Percentiles rank a stretch among this genome's conserved stretches.
Conservation (phyloP, 2,329 filamentous ascomycete species). For the Plenodomus tracheiphilus region DNA sequence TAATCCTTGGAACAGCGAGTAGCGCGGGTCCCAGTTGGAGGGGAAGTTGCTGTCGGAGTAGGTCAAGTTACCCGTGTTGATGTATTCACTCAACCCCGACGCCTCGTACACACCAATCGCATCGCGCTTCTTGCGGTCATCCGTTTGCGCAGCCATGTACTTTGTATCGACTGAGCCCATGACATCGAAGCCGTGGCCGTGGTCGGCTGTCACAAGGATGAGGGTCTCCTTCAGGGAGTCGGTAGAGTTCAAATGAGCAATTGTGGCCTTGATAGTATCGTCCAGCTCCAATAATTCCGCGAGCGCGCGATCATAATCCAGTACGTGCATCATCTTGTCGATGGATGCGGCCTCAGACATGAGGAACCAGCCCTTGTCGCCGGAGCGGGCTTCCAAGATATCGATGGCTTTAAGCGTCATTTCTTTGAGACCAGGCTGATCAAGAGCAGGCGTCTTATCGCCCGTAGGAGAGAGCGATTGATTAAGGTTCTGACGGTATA, state of each 20-base stretch:
- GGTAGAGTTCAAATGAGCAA: slow-evolving; percentile 68
- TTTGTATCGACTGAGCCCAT: slow-evolving; percentile 80
- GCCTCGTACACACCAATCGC: slow-evolving; percentile 74
- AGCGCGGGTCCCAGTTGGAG: slow-evolving; percentile 81
- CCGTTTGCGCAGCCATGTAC: slow-evolving; percentile 68
- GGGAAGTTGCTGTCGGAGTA: slow-evolving; percentile 82
- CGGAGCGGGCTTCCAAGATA: slow-evolving; percentile 67
- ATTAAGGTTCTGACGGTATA: slow-evolving; percentile 72
- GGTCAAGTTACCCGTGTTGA: slow-evolving; percentile 59
- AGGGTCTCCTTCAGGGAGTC: slow-evolving; percentile 74
- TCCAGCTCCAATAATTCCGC: slow-evolving; percentile 85
- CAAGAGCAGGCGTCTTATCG: slow-evolving; percentile 64
- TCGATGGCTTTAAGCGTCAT: slow-evolving; percentile 89
- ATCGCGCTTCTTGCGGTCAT: slow-evolving; percentile 72
- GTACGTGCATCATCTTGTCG: slow-evolving; percentile 85
- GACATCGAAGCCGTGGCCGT: slow-evolving; percentile 88
- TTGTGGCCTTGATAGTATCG: slow-evolving; percentile 76
- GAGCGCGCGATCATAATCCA: slow-evolving; percentile 84
- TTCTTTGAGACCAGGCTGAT: slow-evolving; percentile 82
- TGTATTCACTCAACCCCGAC: slow-evolving; percentile 77
- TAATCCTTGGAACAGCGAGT: slow-evolving; percentile 75
- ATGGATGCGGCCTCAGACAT: slow-evolving; percentile 86
- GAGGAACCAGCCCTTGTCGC: slow-evolving; percentile 78
- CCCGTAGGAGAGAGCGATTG: slow-evolving; percentile 72
- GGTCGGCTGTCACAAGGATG: slow-evolving; percentile 81